Evolutionary conservation across 306 rosid genomes (phyloP), one percentile per base, ranked within the genome.

Genomic region (Cicer arietinum): DNA sequence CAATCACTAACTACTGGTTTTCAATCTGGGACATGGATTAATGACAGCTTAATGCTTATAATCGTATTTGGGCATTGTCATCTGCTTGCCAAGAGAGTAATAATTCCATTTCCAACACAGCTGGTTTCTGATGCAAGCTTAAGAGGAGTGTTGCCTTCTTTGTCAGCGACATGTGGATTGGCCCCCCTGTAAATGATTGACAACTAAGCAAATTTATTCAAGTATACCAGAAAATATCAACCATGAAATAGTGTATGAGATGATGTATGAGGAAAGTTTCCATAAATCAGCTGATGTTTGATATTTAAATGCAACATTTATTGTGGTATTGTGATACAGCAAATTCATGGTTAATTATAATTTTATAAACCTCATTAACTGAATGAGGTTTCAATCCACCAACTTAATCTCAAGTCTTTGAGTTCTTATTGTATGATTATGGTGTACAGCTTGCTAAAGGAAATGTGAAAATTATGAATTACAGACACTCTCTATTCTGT

Each of bases 171-270:
- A 52, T 67, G 76, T 53, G 82, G 76, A 83, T 86, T 76, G 48
- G 89, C 92, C 76, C 97, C 92, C 80, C 97, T 91, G 92, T 70
- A 80, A 54, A 77, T 60, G 48, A 61, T 37, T 18, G 71, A 30
- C 60, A 77, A 18, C 64, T 44, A 16, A 1, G 41, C 41, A 30
- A 51, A 62, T 6, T 50, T 76, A 65, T 43, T 47, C 4, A 50
- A 47, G 74, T 54, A 14, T 51, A 74, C 56, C 30, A 70, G 44
- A 62, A 43, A 35, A 70, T 37, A 76, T 13, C 7, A 63, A 12
- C 3, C 37, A 62, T 22, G 66, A 79, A 48, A 76, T 53, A 42
- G 22, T 12, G 5, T 66, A 66, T 42, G 54, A 47, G 66, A 60
- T 68, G 43, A 39, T 45, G 57, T 8, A 30, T 69, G 17, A 70